A percentile compares a stretch with the other conserved stretches of the same genome.
These are phyloP conservation scores for Ogataea philodendri DNA, from an alignment of 805 yeast genomes.

Conservation along the genomic window DNA sequence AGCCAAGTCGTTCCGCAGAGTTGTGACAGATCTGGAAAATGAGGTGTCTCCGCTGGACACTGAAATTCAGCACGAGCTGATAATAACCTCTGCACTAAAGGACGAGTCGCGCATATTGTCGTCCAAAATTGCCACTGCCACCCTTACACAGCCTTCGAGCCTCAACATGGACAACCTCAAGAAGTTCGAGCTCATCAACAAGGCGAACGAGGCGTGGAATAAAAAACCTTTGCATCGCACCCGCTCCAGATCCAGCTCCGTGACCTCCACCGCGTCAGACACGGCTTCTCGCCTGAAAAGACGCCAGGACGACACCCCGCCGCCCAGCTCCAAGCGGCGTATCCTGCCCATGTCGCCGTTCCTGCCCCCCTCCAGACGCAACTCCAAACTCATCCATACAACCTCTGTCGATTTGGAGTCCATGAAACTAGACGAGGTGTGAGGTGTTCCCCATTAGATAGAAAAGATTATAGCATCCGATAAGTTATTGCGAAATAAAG, in stretches of 20 bases:
- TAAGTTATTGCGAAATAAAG: no score
- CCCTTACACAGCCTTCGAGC: conserved; percentile 12
- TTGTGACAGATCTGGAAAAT: conserved; percentile 33
- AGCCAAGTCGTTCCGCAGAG: conserved; percentile 35
- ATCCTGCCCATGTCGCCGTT: conserved; percentile 17
- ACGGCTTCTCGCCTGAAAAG: conserved; percentile 15
- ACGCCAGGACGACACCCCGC: conserved; percentile 15
- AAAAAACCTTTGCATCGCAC: conserved; percentile 18
- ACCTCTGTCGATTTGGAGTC: conserved; percentile 33
- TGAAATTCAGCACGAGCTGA: conserved; percentile 37
- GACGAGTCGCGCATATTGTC: conserved; percentile 29
- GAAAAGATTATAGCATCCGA: conserved; percentile 6
- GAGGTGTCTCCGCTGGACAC: conserved; percentile 36
- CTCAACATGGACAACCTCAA: conserved; percentile 20
- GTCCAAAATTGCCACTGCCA: conserved; percentile 15
- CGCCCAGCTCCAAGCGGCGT: conserved; percentile 20
- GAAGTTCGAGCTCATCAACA: conserved; percentile 35
- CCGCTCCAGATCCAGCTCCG: conserved; percentile 10
- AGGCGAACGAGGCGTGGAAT: conserved; percentile 38
- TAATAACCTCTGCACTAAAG: conserved; percentile 32
- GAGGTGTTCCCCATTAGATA: conserved; percentile 11
- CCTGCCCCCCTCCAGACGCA: conserved; percentile 23
- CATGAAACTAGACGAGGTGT: conserved; percentile 23
- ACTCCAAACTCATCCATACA: conserved; percentile 30
- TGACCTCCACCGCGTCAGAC: conserved; percentile 9